Base-by-base conservation (phyloP, 1,139 yeast genomes). In the Spencermartinsiella ligniputridi region DNA sequence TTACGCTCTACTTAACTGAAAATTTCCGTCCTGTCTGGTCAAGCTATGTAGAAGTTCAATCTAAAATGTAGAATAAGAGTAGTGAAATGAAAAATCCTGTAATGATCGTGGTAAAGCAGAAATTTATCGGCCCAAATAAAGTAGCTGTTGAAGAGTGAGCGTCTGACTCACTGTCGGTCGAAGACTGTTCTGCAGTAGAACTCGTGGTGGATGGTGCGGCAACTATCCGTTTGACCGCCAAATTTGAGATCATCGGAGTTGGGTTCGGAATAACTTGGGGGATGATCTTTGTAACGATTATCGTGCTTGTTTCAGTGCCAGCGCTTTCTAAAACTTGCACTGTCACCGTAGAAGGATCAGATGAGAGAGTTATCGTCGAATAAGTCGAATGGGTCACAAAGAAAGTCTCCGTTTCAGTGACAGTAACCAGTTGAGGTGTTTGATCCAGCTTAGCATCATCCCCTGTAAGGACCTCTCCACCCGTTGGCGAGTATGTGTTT, bases 221-320 rank as follows among this genome's bases (percentile, higher is more conserved):
- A 9, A 27, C 8, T 27, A 27, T 27, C 32, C 32, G 32, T 27
- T 27, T 27, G 32, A n/a, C 32, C 32, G 32, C 15, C 32, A 27
- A 11, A 15, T 27, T 27, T 5, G 32, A 8, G 32, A 27, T 9
- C 32, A 8, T 27, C 32, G 32, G 32, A n/a, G 25, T 22, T n/a
- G n/a, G n/a, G n/a, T n/a, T n/a, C n/a, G n/a, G n/a, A n/a, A n/a
- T n/a, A n/a, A n/a, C n/a, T 22, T 22, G 25, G 25, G 25, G 11
- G 25, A 22, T 22, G 25, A 22, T n/a, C n/a, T n/a, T n/a, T n/a
- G n/a, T n/a, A n/a, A n/a, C n/a, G n/a, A n/a, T n/a, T n/a, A n/a
- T n/a, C n/a, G n/a, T n/a, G n/a, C n/a, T n/a, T n/a, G n/a, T n/a
- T n/a, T n/a, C n/a, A n/a, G n/a, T n/a, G n/a, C n/a, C n/a, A n/a